Base-by-base conservation (phyloP, 306 rosid genomes). In the Pyrus bretschneideri region DNA sequence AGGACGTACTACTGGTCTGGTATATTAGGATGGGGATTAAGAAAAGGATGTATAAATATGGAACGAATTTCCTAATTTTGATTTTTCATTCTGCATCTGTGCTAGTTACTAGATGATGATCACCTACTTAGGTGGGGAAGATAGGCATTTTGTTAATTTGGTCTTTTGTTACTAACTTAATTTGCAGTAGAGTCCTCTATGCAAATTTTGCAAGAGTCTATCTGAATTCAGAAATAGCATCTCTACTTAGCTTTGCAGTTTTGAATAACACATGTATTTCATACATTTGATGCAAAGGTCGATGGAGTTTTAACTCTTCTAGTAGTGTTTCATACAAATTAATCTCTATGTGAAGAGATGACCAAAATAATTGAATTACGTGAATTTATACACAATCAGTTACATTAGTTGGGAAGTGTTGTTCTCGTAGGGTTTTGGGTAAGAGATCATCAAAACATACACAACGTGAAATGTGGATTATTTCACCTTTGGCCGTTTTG, bases 181-280 rank as follows among this genome's bases (percentile, higher is more conserved):
- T 77, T 72, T 67, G 77, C 69, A 80, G 69, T 40, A 13, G 29
- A 11, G 72, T 57, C 15, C 55, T 2, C 6, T 49, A 15, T 74
- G 63, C 76, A 65, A 57, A 60, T 18, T 72, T 79, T 21, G 67
- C 23, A 67, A 49, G 84, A 84, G 82, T 51, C 21, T 1, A 22
- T 69, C 67, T 84, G 60, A 71, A 74, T 86, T 79, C 85, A 75
- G 78, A 77, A 64, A 77, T 86, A 80, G 83, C 84, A 78, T 64
- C 29, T 55, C 54, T 73, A 77, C 54, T 61, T 66, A 71, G 45
- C 70, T 78, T 78, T 87, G 88, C 87, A 87, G 81, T 80, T 83
- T 83, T 75, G 60, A 79, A 77, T 73, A 66, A 77, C 79, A 35
- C 15, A 12, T 15, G 29, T 61, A 27, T 61, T 61, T 61, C 38